These are phyloP conservation scores for Zygoascus flipseniorum DNA, from an alignment of 805 yeast species.

Conservation along the genomic window DNA sequence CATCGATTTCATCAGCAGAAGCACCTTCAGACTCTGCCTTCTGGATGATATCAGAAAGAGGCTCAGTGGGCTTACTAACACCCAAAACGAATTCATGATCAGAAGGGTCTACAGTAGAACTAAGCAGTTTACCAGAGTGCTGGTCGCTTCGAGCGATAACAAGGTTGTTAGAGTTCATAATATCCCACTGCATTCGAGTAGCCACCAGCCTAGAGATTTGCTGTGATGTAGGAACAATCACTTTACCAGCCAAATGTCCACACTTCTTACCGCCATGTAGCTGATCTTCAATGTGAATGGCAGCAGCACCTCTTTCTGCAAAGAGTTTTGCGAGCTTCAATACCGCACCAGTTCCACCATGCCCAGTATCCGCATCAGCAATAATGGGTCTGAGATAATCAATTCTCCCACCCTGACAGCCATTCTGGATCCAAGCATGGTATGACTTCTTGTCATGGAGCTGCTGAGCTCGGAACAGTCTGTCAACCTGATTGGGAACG, in stretches of 20 bases:
- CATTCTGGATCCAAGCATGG: constrained; percentile 31
- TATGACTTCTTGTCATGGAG: constrained; percentile 47
- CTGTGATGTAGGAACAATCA: constrained; percentile 49
- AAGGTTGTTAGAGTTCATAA: constrained; percentile 51
- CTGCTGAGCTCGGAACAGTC: constrained; percentile 49
- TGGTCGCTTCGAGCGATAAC: constrained; percentile 57
- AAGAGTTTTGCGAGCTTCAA: constrained; percentile 58
- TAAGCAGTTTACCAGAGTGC: constrained; percentile 44
- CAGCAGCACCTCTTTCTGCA: constrained; percentile 62
- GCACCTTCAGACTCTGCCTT: constrained; percentile 37
- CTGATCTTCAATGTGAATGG: constrained; percentile 58
- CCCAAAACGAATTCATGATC: constrained; percentile 54
- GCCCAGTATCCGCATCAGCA: constrained; percentile 64
- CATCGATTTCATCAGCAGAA: constrained; percentile 28
- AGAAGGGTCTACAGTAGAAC: constrained; percentile 44
- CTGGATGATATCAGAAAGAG: constrained; percentile 38
- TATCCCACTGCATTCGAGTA: constrained; percentile 55
- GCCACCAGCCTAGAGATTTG: constrained; percentile 48
- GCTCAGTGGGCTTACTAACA: constrained; percentile 31
- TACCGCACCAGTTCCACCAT: constrained; percentile 52
- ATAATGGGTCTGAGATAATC: constrained; percentile 54
- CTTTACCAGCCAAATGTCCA: constrained; percentile 57
- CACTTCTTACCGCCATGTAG: constrained; percentile 59
- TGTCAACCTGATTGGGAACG: constrained; percentile 57
- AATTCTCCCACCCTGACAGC: constrained; percentile 22